These are phyloP conservation scores for Phytophthora sp. DNA, from an alignment of 352 stramenopile genomes.

Conservation along the genomic window DNA sequence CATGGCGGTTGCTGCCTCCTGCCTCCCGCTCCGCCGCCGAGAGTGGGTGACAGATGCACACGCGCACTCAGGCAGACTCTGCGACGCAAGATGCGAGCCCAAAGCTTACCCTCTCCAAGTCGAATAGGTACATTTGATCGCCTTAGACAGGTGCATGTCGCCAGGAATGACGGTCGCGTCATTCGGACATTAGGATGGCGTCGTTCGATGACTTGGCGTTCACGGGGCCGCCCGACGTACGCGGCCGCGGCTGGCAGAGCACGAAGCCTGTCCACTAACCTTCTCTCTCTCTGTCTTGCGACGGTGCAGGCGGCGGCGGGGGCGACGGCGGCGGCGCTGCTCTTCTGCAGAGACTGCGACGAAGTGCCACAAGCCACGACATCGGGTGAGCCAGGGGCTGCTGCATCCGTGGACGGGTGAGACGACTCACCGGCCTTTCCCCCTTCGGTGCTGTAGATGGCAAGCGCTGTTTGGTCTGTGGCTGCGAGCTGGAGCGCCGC, in stretches of 20 bases:
- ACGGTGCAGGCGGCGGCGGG: background rate
- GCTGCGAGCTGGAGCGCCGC: constrained; percentile 53
- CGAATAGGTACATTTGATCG: constrained; percentile 7
- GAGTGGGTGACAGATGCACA: no score
- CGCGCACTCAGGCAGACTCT: no score
- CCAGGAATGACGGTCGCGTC: no score
- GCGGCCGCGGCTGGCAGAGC: background rate
- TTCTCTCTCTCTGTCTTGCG: background rate
- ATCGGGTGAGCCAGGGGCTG: constrained; percentile 34
- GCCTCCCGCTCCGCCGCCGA: no score
- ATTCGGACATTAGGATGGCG: no score
- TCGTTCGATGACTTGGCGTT: constrained; percentile 84
- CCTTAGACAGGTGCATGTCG: background rate
- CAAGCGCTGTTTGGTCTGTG: constrained; percentile 70
- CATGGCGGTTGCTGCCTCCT: no score
- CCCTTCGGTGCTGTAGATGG: constrained; percentile 42
- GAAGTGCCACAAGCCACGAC: constrained; percentile 60
- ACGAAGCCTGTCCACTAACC: background rate
- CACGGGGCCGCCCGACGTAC: constrained; percentile 29
- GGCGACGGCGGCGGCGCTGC: constrained; percentile 4
- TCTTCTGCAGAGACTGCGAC: constrained; percentile 74
- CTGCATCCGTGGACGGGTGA: background rate
- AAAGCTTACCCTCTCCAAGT: no score
- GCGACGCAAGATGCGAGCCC: no score
- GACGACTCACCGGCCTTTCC: no score